These are phyloP conservation scores for Annulohypoxylon nitens DNA, from an alignment of 495 filamentous ascomycete species.

Conservation along the genomic window DNA sequence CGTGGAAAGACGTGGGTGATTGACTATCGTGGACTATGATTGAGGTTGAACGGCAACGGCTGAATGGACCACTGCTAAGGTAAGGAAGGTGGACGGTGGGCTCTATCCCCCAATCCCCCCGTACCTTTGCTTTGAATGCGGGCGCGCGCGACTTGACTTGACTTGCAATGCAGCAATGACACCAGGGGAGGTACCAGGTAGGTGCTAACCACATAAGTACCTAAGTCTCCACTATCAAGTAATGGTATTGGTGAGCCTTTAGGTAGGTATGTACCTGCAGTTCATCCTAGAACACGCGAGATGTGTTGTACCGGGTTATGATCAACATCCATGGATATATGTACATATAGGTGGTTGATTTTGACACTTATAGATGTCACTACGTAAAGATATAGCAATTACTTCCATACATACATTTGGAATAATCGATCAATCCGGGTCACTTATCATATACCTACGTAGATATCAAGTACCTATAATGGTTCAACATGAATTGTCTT, in stretches of 20 bases:
- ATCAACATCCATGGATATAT: background rate
- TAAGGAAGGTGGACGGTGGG: slow-evolving; percentile 15
- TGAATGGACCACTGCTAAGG: slow-evolving; percentile 36
- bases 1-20: slow-evolving; percentile 6
- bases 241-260: background rate
- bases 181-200: slow-evolving; percentile 11
- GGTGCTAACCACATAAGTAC: slow-evolving; percentile 15
- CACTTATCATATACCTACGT: too few relatives aligned
- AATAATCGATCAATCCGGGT: too few relatives aligned
- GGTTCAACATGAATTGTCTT: too few relatives aligned
- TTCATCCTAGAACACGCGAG: background rate
- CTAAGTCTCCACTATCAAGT: slow-evolving; percentile 12
- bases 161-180: slow-evolving; percentile 21
- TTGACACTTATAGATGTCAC: background rate
- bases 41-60: slow-evolving; percentile 40
- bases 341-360: background rate
- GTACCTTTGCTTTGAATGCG: slow-evolving; percentile 33
- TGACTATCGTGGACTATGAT: slow-evolving; percentile 34
- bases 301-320: slow-evolving; percentile 1
- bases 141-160: slow-evolving; percentile 42
- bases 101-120: slow-evolving; percentile 14
- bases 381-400: background rate
- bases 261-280: background rate
- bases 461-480: too few relatives aligned
- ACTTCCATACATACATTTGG: background rate